Conservation (phyloP, 208 protist genomes). For the Trypanosoma conorhini region DNA sequence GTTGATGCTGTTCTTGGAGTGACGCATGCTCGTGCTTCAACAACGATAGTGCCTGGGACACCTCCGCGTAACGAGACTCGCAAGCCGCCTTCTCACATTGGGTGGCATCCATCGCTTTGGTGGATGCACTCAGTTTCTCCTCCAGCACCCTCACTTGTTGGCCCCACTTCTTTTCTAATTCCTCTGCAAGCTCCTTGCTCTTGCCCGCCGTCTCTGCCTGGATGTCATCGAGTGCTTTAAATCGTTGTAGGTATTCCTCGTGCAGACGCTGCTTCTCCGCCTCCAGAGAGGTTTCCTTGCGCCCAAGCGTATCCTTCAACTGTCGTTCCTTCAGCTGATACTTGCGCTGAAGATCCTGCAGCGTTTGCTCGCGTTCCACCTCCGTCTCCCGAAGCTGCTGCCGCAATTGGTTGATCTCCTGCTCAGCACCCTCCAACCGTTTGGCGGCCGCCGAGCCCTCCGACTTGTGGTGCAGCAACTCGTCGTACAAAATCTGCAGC, state of each 20-base stretch:
- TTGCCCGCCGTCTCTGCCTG: slow-evolving; percentile 37
- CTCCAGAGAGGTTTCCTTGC: slow-evolving; percentile 52
- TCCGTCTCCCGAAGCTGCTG: slow-evolving; percentile 63
- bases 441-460: slow-evolving; percentile 40
- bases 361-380: slow-evolving; percentile 46
- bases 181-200: slow-evolving; percentile 25
- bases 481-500: slow-evolving; percentile 77
- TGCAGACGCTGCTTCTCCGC: slow-evolving; percentile 62
- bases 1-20: slow-evolving; percentile 36
- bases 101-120: slow-evolving; percentile 30
- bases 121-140: slow-evolving; percentile 31
- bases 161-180: slow-evolving; percentile 28
- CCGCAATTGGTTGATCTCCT: slow-evolving; percentile 38
- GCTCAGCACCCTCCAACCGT: slow-evolving; percentile 42
- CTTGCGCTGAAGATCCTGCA: slow-evolving; percentile 43
- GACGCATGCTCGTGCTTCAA: slow-evolving; percentile 42
- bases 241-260: slow-evolving; percentile 54
- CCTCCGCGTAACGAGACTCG: slow-evolving; percentile 19
- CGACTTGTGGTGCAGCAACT: slow-evolving; percentile 57
- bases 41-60: slow-evolving; percentile 33
- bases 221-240: slow-evolving; percentile 48
- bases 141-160: slow-evolving; percentile 26
- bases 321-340: slow-evolving; percentile 59
- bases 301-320: slow-evolving; percentile 37
- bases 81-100: slow-evolving; percentile 27